Base-by-base conservation (phyloP, 768 basidiomycete genomes). In the Tricholoma furcatifolium region DNA sequence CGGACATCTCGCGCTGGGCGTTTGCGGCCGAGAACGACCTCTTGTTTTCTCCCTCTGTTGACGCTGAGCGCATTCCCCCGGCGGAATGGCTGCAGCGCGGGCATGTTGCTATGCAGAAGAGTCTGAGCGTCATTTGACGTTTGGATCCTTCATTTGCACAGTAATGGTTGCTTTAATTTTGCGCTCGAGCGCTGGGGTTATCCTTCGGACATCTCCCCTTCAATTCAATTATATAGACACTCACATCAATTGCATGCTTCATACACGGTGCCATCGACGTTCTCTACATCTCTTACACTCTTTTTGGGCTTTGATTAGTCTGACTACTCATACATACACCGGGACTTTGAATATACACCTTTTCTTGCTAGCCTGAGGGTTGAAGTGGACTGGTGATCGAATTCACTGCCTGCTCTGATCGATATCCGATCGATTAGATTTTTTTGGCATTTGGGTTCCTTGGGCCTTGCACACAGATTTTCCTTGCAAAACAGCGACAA, bases 1-100 rank as follows among this genome's bases (percentile, higher is more conserved):
- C 85, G n/a, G 75, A 84, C 60, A 79, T 81, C 41, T 65, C 70
- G 31, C 66, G 70, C 34, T 87, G 86, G 86, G 82, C 76, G 18
- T 88, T 87, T 63, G 73, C 75, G 18, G 65, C 74, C 27, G 77
- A 77, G 56, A 87, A 87, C 63, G 78, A 87, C 64, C 66, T 79
- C 27, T 51, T 86, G 24, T 82, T 86, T 61, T 67, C 74, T 14
- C 56, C 62, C 34, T 57, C 68, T 43, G 52, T 54, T 9, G 58
- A 63, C 6, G 67, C 70, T 18, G 77, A 82, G 52, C 74, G 79
- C 24, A 67, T 75, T 11, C 55, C 75, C 2, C 85, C 86, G 21
- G 67, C 70, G 17, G 79, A 83, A 52, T 87, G 85, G 85, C 71
- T 87, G 49, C 57, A 61, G 21, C 70, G 77, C 30, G 85, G 85